Conservation (phyloP, 352 stramenopile species). For the Phytopythium cucurbitacearum region DNA sequence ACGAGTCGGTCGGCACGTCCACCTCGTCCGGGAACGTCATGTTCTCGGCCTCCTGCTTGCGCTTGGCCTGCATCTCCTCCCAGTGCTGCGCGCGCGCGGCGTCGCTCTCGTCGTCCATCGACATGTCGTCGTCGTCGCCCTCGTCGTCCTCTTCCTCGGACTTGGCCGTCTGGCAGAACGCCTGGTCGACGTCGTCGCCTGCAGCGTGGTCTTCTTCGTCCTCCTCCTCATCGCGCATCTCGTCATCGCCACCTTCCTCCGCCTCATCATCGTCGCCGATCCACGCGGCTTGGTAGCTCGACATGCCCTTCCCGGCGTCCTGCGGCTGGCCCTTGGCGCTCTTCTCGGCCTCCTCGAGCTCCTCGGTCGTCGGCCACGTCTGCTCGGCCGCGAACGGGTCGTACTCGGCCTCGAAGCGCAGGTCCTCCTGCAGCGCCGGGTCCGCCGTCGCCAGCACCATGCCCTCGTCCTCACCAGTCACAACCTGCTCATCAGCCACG, state of each 20-base stretch:
- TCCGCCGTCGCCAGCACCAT: conserved; percentile 66
- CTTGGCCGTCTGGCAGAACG: conserved; percentile 67
- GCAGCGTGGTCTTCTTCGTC: conserved; percentile 42
- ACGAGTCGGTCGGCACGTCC: conserved; percentile 56
- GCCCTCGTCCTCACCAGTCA: conserved; percentile 24
- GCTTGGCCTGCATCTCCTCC: conserved; percentile 68
- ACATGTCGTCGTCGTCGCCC: conserved; percentile 72
- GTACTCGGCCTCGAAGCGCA: conserved; percentile 87
- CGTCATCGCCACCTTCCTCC: conserved; percentile 37
- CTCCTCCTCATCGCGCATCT: conserved; percentile 63
- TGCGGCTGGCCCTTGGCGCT: conserved; percentile 56
- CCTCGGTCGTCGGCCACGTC: conserved; percentile 96
- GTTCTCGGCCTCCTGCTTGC: conserved; percentile 89
- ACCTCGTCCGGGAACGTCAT: conserved; percentile 96
- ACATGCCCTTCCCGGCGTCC: conserved; percentile 62
- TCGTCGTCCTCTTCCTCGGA: conserved; percentile 34
- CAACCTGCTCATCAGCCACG: conserved; percentile 13
- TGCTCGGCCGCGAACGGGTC: conserved; percentile 96
- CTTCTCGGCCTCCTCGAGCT: conserved; percentile 86
- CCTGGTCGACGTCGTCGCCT: conserved; percentile 64
- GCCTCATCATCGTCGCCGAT: conserved; percentile 72
- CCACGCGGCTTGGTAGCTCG: conserved; percentile 95
- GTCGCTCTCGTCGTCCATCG: conserved; percentile 69
- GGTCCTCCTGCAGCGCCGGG: conserved; percentile 64
- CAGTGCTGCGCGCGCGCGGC: conserved; percentile 27